Percentiles rank a stretch among this genome's conserved stretches.
Conservation (phyloP, 2,329 filamentous ascomycete species). For the Apiospora koreana region DNA sequence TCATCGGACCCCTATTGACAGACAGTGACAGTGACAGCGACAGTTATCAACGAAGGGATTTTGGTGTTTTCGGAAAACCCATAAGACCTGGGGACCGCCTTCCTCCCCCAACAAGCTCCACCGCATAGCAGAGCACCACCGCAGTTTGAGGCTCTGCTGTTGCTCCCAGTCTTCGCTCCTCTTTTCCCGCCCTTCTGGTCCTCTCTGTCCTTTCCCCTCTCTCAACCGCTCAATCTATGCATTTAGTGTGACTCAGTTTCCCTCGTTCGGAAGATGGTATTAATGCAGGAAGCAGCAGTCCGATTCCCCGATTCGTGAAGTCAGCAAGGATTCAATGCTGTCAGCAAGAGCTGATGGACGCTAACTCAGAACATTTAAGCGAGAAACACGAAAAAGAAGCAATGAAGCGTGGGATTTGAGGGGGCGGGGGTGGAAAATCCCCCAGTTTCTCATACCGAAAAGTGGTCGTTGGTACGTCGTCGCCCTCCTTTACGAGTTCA, state of each 20-base stretch:
- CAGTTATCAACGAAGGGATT: background rate
- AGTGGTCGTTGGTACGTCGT: background rate
- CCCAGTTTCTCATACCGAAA: background rate
- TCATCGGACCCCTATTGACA: background rate
- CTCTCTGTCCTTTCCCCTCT: background rate
- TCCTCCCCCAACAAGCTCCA: background rate
- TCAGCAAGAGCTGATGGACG: background rate
- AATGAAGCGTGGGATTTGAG: background rate
- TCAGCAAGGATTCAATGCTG: background rate
- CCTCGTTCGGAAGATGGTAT: background rate
- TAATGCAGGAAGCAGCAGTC: background rate
- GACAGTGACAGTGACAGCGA: too few species aligned
- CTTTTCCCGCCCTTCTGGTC: background rate
- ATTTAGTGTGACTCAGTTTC: background rate
- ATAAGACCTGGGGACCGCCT: background rate
- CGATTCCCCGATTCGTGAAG: background rate
- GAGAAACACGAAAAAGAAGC: background rate
- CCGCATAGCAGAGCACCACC: background rate
- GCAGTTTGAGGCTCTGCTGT: background rate
- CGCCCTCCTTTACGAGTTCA: background rate
- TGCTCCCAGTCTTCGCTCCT: background rate
- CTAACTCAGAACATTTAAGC: background rate
- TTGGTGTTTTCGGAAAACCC: background rate
- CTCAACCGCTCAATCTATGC: background rate
- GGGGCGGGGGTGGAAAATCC: background rate